Percentiles rank a stretch among this genome's conserved stretches.
phyloP scores from a whole-genome alignment of 2,329 filamentous ascomycete species.

The Bipolaris gigantea region DNA sequence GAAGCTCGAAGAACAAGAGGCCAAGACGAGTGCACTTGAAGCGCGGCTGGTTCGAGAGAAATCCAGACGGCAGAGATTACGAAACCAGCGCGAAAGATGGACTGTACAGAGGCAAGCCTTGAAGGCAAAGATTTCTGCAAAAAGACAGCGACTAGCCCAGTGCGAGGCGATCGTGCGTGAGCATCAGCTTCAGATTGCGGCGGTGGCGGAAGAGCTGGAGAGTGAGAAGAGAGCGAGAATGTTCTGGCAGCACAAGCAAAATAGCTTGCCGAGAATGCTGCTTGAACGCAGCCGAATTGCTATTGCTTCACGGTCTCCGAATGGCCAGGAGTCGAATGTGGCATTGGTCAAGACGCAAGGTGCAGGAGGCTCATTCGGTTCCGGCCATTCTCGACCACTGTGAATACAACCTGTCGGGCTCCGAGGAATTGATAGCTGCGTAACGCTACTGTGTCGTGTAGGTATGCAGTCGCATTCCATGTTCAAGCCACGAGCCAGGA shows the following conservation, averaged over 20 bases:
- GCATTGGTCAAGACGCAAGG: neutral
- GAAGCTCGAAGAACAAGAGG: neutral
- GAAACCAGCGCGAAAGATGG: neutral
- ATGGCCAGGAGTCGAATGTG: neutral
- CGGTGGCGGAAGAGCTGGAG: neutral
- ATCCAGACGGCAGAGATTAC: neutral
- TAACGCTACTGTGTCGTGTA: neutral
- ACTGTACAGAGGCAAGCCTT: neutral
- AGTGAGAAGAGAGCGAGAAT: neutral
- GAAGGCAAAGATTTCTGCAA: neutral
- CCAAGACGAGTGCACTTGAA: neutral
- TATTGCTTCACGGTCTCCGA: no score
- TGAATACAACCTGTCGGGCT: neutral
- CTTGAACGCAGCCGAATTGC: no score
- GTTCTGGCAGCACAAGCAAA: neutral
- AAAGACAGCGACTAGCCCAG: neutral
- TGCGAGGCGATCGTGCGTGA: neutral
- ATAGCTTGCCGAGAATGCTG: no score
- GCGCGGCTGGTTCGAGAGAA: neutral
- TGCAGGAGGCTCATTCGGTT: neutral
- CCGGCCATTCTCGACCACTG: neutral
- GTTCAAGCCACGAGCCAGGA: no score
- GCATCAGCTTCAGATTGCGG: neutral
- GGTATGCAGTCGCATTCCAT: no score
- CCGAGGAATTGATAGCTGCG: neutral